These are phyloP conservation scores for Debaryomyces fabryi DNA, from an alignment of 1,139 yeast species.

Conservation along the genomic window DNA sequence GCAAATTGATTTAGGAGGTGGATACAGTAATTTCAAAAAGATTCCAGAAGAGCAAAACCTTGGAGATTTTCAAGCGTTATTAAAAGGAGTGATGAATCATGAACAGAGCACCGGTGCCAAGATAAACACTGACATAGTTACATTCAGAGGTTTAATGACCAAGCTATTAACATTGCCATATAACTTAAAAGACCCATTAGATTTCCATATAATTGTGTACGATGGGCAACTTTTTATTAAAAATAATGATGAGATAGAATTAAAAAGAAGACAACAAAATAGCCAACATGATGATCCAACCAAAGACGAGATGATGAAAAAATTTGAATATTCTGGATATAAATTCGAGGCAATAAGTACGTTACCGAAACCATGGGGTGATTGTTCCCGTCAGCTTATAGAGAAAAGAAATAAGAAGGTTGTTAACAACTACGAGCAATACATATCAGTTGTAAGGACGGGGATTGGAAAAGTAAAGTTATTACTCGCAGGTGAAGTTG, in stretches of 20 bases:
- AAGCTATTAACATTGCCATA: slow-evolving; percentile 65
- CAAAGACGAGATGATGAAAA: slow-evolving; percentile 37
- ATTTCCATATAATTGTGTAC: slow-evolving; percentile 60
- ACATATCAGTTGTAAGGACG: slow-evolving; percentile 74
- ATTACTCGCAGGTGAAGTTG: slow-evolving; percentile 87
- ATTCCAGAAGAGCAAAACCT: slow-evolving; percentile 55
- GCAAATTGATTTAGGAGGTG: slow-evolving; percentile 62
- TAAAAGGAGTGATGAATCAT: slow-evolving; percentile 54
- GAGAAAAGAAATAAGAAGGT: slow-evolving; percentile 61
- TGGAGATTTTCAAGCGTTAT: slow-evolving; percentile 60
- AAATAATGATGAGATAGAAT: slow-evolving; percentile 50
- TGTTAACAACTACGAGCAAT: slow-evolving; percentile 77
- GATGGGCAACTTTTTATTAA: slow-evolving; percentile 90
- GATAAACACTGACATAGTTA: slow-evolving; percentile 64
- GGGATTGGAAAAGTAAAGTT: slow-evolving; percentile 77
- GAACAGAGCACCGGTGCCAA: slow-evolving; percentile 55
- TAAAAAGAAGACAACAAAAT: slow-evolving; percentile 29
- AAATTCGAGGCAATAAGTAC: slow-evolving; percentile 85
- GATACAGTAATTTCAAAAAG: slow-evolving; percentile 59
- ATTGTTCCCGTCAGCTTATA: slow-evolving; percentile 62
- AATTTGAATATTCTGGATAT: slow-evolving; percentile 68
- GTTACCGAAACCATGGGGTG: slow-evolving; percentile 74
- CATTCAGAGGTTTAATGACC: slow-evolving; percentile 85
- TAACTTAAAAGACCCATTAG: slow-evolving; percentile 56
- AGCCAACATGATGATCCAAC: slow-evolving; percentile 29